Percentiles rank a stretch among this genome's conserved stretches.
Conservation (phyloP, 805 yeast genomes). For the Spathaspora sp. region DNA sequence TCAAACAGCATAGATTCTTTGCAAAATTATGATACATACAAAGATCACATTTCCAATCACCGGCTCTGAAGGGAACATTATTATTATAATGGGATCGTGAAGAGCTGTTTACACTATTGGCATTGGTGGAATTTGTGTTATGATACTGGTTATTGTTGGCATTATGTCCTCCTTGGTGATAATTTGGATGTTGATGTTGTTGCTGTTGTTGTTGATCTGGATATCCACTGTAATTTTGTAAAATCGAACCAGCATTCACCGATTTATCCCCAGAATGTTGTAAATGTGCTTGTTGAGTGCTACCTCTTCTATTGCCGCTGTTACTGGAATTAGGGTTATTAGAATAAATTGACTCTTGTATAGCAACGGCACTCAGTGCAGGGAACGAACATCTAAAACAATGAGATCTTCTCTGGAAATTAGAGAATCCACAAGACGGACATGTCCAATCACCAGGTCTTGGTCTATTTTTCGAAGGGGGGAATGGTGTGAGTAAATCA, state of each 20-base stretch:
- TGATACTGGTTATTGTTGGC: constrained; percentile 10
- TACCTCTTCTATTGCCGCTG: not conserved
- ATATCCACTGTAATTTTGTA: constrained; percentile 3
- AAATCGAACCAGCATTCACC: not conserved
- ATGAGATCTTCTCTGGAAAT: constrained; percentile 90
- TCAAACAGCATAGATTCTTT: constrained; percentile 78
- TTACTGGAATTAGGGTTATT: constrained; percentile 7
- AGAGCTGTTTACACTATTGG: constrained; percentile 8
- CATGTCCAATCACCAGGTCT: constrained; percentile 99
- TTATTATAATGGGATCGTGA: constrained; percentile 18
- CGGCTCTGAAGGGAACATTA: constrained; percentile 91
- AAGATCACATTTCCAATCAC: constrained; percentile 92
- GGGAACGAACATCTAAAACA: constrained; percentile 93
- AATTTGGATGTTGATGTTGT: constrained; percentile 6
- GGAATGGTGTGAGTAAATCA: constrained; percentile 79
- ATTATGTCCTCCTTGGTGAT: constrained; percentile 7
- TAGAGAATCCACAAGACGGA: constrained; percentile 92
- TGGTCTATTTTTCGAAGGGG: constrained; percentile 80
- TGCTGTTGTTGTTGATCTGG: constrained; percentile 11
- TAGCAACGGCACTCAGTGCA: constrained; percentile 66
- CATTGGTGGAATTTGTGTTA: constrained; percentile 9
- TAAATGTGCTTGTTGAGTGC: not conserved
- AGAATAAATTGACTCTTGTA: constrained; percentile 57
- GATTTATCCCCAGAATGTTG: not conserved
- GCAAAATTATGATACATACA: constrained; percentile 93